These are phyloP conservation scores for Chenopodium suecicum DNA, from an alignment of 148 eudicot genomes.

Conservation along the genomic window DNA sequence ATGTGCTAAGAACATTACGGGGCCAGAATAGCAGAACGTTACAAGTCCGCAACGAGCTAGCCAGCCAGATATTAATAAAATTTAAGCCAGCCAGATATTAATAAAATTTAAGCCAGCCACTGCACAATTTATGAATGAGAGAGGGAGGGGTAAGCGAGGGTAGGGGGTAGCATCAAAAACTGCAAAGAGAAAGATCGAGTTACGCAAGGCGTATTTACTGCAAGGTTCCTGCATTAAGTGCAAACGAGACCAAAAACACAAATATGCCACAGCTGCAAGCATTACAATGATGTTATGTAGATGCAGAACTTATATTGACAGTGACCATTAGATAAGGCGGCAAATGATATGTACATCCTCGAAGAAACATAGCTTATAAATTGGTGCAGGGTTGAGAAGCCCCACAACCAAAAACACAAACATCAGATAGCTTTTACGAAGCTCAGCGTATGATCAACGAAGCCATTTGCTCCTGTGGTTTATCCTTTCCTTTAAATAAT, in stretches of 20 bases:
- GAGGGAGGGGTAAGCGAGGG: no score
- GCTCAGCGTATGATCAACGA: slow-evolving; percentile 11
- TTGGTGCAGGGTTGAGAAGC: not conserved
- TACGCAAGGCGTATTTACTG: not conserved
- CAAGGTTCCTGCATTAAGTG: not conserved
- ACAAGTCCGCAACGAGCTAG: no score
- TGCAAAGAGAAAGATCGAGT: not conserved
- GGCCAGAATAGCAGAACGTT: no score
- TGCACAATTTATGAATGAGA: not conserved
- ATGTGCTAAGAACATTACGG: no score
- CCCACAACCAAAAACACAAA: not conserved
- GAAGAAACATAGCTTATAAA: not conserved
- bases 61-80: no score
- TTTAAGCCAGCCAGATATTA: not conserved
- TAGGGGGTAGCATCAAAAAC: not conserved
- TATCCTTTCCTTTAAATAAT: slow-evolving; percentile 15
- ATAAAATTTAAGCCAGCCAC: not conserved
- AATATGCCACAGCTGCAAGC: not conserved
- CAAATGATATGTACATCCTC: slow-evolving; percentile 13
- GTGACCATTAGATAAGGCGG: not conserved
- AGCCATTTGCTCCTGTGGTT: not conserved
- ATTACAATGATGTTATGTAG: not conserved
- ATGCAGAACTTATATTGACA: not conserved
- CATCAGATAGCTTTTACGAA: not conserved
- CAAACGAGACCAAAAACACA: not conserved